A percentile compares a stretch with the other conserved stretches of the same genome.
These are phyloP conservation scores for Aspergillus intermedius DNA, from an alignment of 2,329 filamentous ascomycete genomes.

Conservation along the genomic window DNA sequence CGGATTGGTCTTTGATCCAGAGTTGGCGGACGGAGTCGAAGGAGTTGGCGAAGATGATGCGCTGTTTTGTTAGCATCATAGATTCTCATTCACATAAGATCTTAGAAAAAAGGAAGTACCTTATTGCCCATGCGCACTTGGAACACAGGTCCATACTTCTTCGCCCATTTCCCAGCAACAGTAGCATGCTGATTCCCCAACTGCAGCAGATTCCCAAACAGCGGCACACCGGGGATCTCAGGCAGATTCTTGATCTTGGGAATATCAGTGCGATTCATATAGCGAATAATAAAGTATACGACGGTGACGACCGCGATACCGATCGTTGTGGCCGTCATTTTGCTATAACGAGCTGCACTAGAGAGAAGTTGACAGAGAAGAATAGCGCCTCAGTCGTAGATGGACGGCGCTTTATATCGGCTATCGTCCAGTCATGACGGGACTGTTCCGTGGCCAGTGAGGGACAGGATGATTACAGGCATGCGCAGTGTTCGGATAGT, in stretches of 20 bases:
- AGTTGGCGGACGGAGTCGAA: conserved; percentile 66
- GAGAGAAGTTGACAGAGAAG: not conserved
- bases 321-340: conserved; percentile 1
- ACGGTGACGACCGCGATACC: conserved; percentile 18
- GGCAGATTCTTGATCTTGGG: conserved; percentile 53
- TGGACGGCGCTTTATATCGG: not conserved
- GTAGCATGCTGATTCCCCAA: conserved; percentile 50
- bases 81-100: not conserved
- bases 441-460: no score
- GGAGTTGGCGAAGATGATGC: conserved; percentile 71
- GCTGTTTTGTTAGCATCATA: conserved; percentile 29
- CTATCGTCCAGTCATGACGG: no score
- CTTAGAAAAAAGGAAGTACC: not conserved
- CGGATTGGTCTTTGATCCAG: conserved; percentile 73
- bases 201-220: conserved; percentile 55
- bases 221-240: conserved; percentile 51
- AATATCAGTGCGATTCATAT: conserved; percentile 42
- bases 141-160: conserved; percentile 55
- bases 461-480: no score
- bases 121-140: conserved; percentile 29
- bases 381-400: no score
- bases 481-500: not conserved
- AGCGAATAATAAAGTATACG: conserved; percentile 26
- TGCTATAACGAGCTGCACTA: not conserved
- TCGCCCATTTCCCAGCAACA: conserved; percentile 47